These are phyloP conservation scores for Lactarius vividus DNA, from an alignment of 768 basidiomycete species.

Conservation along the genomic window DNA sequence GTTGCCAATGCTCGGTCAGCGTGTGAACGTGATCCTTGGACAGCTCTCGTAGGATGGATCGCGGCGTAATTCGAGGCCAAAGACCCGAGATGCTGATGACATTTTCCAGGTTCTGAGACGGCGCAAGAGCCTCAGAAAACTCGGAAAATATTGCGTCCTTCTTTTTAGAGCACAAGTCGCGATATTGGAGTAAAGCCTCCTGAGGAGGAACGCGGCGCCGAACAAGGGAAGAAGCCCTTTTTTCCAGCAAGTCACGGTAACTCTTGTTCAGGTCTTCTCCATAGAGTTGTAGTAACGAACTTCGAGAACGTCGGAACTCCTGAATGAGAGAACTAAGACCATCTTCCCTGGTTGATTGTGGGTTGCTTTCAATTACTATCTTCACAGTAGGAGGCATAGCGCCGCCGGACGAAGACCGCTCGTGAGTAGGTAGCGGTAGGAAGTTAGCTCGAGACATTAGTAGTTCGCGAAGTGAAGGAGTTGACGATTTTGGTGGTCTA, in stretches of 20 bases:
- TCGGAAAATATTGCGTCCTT: not conserved
- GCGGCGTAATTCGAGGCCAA: conserved; percentile 18
- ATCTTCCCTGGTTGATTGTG: not conserved
- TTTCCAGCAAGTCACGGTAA: not conserved
- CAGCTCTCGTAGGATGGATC: conserved; percentile 25
- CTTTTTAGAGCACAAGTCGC: not conserved
- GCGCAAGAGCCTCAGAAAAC: not conserved
- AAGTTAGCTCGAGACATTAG: not conserved
- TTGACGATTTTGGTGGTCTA: not conserved
- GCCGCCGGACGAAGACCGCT: not conserved
- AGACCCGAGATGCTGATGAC: not conserved
- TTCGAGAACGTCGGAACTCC: conserved; percentile 2
- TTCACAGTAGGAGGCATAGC: not conserved
- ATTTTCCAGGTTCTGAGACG: not conserved
- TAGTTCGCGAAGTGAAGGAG: not conserved
- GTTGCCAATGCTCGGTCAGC: not conserved
- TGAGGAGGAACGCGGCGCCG: not conserved
- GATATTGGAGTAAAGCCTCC: not conserved
- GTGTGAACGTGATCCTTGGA: conserved; percentile 26
- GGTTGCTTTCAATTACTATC: not conserved
- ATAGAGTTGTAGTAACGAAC: not conserved
- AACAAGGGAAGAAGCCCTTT: not conserved
- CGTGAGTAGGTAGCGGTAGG: not conserved
- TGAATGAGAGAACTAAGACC: not conserved
- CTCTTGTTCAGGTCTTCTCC: conserved; percentile 12